Conservation (phyloP, 2,329 filamentous ascomycete genomes). For the Pseudocercospora cruenta region DNA sequence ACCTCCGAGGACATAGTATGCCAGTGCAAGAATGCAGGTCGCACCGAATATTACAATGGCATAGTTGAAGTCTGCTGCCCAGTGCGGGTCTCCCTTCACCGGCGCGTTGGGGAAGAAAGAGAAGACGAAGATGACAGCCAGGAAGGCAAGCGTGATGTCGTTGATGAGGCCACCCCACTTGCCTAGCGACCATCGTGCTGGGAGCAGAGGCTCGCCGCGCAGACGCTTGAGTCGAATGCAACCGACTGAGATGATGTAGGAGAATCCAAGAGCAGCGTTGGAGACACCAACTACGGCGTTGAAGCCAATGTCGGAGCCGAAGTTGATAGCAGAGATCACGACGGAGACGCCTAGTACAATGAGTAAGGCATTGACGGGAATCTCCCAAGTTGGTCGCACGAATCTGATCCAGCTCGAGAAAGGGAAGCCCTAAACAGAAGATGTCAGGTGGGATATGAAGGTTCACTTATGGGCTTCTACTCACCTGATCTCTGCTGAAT, state of each 20-base stretch:
- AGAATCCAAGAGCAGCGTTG: constrained; percentile 39
- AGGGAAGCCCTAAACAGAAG: constrained; percentile 35
- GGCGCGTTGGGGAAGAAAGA: constrained; percentile 39
- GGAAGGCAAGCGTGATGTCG: constrained; percentile 38
- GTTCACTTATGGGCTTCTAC: not conserved
- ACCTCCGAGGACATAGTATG: constrained; percentile 36
- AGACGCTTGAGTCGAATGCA: constrained; percentile 39
- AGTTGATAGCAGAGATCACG: constrained; percentile 47
- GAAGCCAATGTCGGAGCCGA: constrained; percentile 46
- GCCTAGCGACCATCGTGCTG: constrained; percentile 39
- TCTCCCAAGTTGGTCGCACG: constrained; percentile 36
- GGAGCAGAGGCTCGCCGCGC: constrained; percentile 36
- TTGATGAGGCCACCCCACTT: constrained; percentile 40
- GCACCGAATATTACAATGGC: constrained; percentile 38
- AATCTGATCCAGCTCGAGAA: constrained; percentile 40
- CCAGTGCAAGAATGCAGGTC: constrained; percentile 18
- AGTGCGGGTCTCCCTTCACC: constrained; percentile 24
- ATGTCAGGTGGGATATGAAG: constrained; percentile 7
- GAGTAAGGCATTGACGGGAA: constrained; percentile 40
- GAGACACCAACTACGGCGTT: constrained; percentile 47
- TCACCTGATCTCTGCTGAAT: constrained; percentile 38
- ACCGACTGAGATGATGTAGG: constrained; percentile 40
- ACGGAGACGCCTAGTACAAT: constrained; percentile 38
- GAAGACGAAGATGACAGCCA: constrained; percentile 39
- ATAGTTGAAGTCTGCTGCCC: constrained; percentile 38